A percentile compares a stretch with the other conserved stretches of the same genome.
phyloP scores from a whole-genome alignment of 257 asterid species.

The Solanum commersonii region DNA sequence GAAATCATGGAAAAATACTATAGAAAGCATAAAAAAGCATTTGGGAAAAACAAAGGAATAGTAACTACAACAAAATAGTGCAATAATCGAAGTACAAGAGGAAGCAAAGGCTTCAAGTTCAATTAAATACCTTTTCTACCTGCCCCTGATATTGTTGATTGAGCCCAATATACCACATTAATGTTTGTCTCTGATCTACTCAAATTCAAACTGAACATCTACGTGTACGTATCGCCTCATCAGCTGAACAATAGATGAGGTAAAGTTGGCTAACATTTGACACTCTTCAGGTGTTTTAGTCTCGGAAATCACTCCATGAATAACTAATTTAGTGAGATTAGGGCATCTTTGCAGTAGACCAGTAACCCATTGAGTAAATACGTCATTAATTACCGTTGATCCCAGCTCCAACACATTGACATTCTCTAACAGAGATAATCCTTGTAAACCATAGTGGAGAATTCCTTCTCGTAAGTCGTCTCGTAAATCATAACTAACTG shows the following conservation, averaged over 20 bases:
- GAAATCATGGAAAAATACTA: neutral
- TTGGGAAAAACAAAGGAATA: neutral
- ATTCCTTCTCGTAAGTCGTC: constrained; percentile 28
- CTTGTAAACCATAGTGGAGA: constrained; percentile 61
- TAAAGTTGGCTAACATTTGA: constrained; percentile 54
- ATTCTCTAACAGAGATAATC: constrained; percentile 53
- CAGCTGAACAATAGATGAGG: constrained; percentile 57
- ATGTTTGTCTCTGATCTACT: constrained; percentile 18
- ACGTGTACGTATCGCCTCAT: constrained; percentile 63
- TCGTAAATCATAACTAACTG: constrained; percentile 65
- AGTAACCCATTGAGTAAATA: constrained; percentile 61
- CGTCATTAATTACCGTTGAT: constrained; percentile 64
- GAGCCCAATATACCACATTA: neutral
- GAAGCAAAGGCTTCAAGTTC: neutral
- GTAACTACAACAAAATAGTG: neutral
- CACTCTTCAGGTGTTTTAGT: constrained; percentile 84
- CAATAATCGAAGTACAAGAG: neutral
- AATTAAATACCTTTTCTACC: neutral
- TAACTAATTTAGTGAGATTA: constrained; percentile 53
- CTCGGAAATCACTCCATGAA: constrained; percentile 80
- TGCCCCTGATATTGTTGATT: neutral
- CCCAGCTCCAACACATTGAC: constrained; percentile 80
- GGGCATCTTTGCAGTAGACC: constrained; percentile 71
- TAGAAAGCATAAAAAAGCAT: neutral
- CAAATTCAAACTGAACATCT: constrained; percentile 70